Percentiles rank a stretch among this genome's conserved stretches.
These are phyloP conservation scores for Geotrichum australiense DNA, from an alignment of 1,139 yeast genomes.

Conservation along the genomic window DNA sequence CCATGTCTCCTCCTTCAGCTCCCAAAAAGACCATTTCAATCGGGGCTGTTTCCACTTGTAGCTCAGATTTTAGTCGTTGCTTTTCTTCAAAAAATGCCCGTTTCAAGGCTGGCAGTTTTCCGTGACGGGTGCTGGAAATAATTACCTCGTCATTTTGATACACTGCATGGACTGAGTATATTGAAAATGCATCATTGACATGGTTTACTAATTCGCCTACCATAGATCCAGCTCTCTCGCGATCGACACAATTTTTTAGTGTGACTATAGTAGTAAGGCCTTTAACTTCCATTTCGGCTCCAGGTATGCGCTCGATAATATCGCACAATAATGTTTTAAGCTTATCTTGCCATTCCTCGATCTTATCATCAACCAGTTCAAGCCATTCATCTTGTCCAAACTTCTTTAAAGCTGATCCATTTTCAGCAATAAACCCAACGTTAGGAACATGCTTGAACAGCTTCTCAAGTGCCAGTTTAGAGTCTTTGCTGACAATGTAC, in stretches of 20 bases:
- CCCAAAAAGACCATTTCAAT: slow-evolving; percentile 36
- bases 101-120: slow-evolving; percentile 25
- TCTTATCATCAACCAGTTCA: slow-evolving; percentile 48
- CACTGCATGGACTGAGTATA: slow-evolving; percentile 68
- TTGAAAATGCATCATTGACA: slow-evolving; percentile 65
- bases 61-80: slow-evolving; percentile 6
- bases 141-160: slow-evolving; percentile 46
- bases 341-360: slow-evolving; percentile 54
- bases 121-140: slow-evolving; percentile 23
- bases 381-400: slow-evolving; percentile 50
- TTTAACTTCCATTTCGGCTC: slow-evolving; percentile 62
- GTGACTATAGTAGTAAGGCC: slow-evolving; percentile 73
- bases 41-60: slow-evolving; percentile 5
- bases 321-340: slow-evolving; percentile 55
- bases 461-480: slow-evolving; percentile 57
- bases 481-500: slow-evolving; percentile 61
- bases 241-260: slow-evolving; percentile 20
- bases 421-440: slow-evolving; percentile 81
- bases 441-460: slow-evolving; percentile 60
- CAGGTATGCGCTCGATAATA: slow-evolving; percentile 73
- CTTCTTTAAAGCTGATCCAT: slow-evolving; percentile 56
- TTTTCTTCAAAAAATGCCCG: slow-evolving; percentile 21
- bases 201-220: slow-evolving; percentile 85
- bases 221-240: slow-evolving; percentile 55
- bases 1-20: slow-evolving; percentile 58